Conservation (phyloP, 2,329 filamentous ascomycete species). For the Penicillium fuscoglaucum region DNA sequence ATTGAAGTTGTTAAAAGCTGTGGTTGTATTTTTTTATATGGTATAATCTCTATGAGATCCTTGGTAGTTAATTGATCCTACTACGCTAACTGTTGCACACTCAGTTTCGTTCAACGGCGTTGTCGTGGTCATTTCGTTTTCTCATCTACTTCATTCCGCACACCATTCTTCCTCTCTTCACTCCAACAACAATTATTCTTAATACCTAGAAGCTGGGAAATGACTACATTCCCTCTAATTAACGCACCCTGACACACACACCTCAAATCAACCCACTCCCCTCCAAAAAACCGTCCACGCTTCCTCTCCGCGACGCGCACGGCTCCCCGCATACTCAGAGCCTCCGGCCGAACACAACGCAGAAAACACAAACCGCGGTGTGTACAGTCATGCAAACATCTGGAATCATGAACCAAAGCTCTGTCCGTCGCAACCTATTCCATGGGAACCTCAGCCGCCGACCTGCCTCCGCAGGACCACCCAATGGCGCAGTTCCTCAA, state of each 20-base stretch:
- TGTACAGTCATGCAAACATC: neutral
- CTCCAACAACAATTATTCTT: slow-evolving; percentile 9
- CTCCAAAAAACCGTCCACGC: neutral
- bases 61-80: neutral
- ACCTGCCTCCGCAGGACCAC: slow-evolving; percentile 36
- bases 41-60: neutral
- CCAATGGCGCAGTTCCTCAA: slow-evolving; percentile 21
- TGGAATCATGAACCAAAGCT: slow-evolving; percentile 31
- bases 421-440: slow-evolving; percentile 48
- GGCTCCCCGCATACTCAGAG: neutral
- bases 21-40: neutral
- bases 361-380: neutral
- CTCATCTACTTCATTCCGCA: slow-evolving; percentile 5
- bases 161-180: neutral
- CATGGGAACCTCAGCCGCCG: slow-evolving; percentile 46
- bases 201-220: neutral
- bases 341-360: neutral
- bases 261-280: too few relatives aligned
- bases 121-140: neutral
- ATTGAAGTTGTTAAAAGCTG: too few relatives aligned
- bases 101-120: neutral
- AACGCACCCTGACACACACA: neutral
- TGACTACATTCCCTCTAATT: neutral
- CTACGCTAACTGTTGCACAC: too few relatives aligned
- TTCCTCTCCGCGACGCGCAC: neutral